Percentiles rank a stretch among this genome's conserved stretches.
These are phyloP conservation scores for Atalantia buxifolia DNA, from an alignment of 345 rosid species.

Conservation along the genomic window DNA sequence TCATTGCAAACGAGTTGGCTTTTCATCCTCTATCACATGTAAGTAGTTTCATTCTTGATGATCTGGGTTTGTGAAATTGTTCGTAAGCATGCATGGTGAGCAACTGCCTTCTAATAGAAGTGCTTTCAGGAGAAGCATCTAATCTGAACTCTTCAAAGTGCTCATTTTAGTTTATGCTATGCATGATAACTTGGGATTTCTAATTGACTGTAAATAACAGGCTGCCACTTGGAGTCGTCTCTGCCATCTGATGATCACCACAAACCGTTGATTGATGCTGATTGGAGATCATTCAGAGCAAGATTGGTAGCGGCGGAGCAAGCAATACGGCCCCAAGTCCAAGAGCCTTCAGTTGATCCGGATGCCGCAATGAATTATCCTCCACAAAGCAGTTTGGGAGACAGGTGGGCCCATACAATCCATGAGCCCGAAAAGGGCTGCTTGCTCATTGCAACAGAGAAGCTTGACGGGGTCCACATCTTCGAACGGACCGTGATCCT, in stretches of 20 bases:
- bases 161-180: not conserved
- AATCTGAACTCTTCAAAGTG: not conserved
- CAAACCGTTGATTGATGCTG: constrained; percentile 36
- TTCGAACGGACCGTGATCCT: constrained; percentile 87
- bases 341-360: constrained; percentile 36
- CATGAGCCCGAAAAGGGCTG: constrained; percentile 82
- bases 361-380: constrained; percentile 35
- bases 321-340: constrained; percentile 28
- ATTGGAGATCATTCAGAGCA: constrained; percentile 85
- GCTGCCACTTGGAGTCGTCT: constrained; percentile 47
- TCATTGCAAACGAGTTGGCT: constrained; percentile 29
- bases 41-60: constrained; percentile 23
- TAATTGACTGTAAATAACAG: constrained; percentile 25
- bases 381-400: constrained; percentile 31
- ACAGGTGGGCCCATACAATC: constrained; percentile 83
- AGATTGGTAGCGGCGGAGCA: constrained; percentile 60
- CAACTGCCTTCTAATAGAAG: not conserved
- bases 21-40: constrained; percentile 43
- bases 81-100: not conserved
- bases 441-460: constrained; percentile 80
- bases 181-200: not conserved
- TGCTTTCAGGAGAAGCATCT: not conserved
- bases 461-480: constrained; percentile 80
- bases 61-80: not conserved
- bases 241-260: constrained; percentile 35